Base-by-base conservation (phyloP, 148 eudicot genomes). In the Nepenthes gracilis region DNA sequence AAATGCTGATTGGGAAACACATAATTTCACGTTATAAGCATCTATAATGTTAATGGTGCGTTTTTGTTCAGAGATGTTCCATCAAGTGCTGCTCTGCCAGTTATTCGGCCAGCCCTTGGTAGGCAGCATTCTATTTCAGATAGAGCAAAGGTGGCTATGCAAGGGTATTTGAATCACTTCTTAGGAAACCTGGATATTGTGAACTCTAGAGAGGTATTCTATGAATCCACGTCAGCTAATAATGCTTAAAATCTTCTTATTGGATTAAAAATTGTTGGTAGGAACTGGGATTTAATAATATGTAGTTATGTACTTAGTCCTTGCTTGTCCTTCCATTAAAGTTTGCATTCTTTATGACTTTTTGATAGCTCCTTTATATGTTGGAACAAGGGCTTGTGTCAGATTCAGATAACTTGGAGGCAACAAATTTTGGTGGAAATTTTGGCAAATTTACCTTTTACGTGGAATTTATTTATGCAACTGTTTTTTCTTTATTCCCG, bases 21-120 rank as follows among this genome's bases (percentile, higher is more conserved):
- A 33, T 47, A 53, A 55, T 75, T 70, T 80, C 55, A 64, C 61
- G 62, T 64, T 61, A 70, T 77, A 70, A 62, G 67, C 55, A 56
- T 38, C 68, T 72, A 64, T 85, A 61, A 72, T 79, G 70, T 82
- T 78, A 72, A 82, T 63, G 77, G 81, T 67, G 64, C 74, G 72
- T 78, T 64, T 87, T 72, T 78, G 80, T 75, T 73, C 78, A 93
- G 98, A 78, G 96, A 93, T 82, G 96, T 93, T 64, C 98, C 98
- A 53, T 93, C 98, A 36, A 93, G 80, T 82, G 98, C 98, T 55
- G 98, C 91, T n/a, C 78, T 93, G 59, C 91, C 96, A 61, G 82
- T 93, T 73, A 93, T 93, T 63, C 88, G 90, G 52, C 98, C 98
- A 55, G 91, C 92, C 55, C 77, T 93, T 64, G 90, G 90, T 65